Conservation (phyloP, 1,284 basidiomycete genomes). For the Sanghuangporus baumii region DNA sequence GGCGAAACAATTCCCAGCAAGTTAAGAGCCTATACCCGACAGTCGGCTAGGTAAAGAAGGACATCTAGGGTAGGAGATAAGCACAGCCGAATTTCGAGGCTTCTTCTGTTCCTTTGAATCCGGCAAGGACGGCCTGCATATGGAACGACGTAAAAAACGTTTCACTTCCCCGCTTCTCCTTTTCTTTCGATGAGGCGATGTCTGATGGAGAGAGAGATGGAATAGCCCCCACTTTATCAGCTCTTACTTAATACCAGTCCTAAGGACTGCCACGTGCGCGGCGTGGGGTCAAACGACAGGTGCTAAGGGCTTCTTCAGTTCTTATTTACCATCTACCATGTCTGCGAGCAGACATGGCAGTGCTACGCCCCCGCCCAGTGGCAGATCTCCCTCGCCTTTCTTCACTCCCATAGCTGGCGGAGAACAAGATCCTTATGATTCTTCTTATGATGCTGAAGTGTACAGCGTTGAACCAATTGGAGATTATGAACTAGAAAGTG, state of each 20-base stretch:
- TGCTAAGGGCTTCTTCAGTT: not conserved
- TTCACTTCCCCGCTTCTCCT: no score
- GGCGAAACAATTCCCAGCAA: not conserved
- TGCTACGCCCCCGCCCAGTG: constrained; percentile 4
- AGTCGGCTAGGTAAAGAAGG: not conserved
- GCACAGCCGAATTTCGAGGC: not conserved
- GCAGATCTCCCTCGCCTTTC: constrained; percentile 13
- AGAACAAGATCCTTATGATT: constrained; percentile 11
- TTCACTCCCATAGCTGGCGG: constrained; percentile 6
- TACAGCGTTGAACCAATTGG: constrained; percentile 1
- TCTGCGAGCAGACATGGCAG: constrained; percentile 7
- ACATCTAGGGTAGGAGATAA: not conserved
- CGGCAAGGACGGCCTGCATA: not conserved
- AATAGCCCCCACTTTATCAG: not conserved
- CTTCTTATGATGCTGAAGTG: constrained; percentile 13
- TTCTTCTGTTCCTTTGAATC: not conserved
- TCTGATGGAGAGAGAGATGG: not conserved
- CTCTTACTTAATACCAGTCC: no score
- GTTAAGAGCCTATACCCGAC: not conserved
- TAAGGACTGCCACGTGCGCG: not conserved
- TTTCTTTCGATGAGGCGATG: no score
- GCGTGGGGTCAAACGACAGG: not conserved
- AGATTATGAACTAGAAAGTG: constrained; percentile 35
- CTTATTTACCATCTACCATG: constrained; percentile 3
- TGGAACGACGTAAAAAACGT: not conserved